Conservation (phyloP, 352 stramenopile species). For the Phytopythium oedochilum region DNA sequence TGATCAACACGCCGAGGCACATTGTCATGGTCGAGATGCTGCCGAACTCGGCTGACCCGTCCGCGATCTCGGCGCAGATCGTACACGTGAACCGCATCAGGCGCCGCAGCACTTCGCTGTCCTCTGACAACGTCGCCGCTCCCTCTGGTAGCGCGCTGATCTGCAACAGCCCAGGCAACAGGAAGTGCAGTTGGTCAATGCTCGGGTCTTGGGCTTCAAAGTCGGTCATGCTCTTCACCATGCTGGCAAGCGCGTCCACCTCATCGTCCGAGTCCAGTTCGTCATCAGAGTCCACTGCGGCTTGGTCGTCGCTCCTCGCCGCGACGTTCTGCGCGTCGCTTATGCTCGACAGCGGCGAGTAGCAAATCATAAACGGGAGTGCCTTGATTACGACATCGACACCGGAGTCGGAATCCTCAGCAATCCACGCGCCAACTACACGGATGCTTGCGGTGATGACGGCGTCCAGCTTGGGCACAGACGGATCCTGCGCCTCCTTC, state of each 20-base stretch:
- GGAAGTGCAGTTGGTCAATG: constrained; percentile 77
- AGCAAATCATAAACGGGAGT: constrained; percentile 79
- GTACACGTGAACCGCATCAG: constrained; percentile 76
- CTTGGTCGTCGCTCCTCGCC: constrained; percentile 1
- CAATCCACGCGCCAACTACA: constrained; percentile 75
- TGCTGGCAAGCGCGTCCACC: constrained; percentile 37
- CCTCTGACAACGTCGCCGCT: constrained; percentile 48
- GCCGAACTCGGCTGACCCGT: constrained; percentile 37
- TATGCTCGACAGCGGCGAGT: constrained; percentile 34
- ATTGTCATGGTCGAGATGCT: constrained; percentile 68
- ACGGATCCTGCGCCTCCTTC: constrained; percentile 20
- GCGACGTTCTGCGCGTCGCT: constrained; percentile 11
- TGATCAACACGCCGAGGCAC: constrained; percentile 73
- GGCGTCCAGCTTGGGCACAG: constrained; percentile 54
- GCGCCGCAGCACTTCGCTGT: constrained; percentile 52
- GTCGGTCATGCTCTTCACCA: constrained; percentile 30
- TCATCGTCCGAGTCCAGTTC: constrained; percentile 75
- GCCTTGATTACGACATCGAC: constrained; percentile 62
- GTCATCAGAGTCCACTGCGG: constrained; percentile 46
- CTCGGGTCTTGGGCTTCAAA: constrained; percentile 26
- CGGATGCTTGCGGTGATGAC: constrained; percentile 76
- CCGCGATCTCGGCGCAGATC: constrained; percentile 52
- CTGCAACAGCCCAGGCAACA: constrained; percentile 76
- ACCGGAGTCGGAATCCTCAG: constrained; percentile 75
- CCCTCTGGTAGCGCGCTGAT: constrained; percentile 63